Evolutionary conservation across 352 stramenopile genomes (phyloP), one percentile per base, ranked within the genome.

Genomic region (Pythium rishiriense): DNA sequence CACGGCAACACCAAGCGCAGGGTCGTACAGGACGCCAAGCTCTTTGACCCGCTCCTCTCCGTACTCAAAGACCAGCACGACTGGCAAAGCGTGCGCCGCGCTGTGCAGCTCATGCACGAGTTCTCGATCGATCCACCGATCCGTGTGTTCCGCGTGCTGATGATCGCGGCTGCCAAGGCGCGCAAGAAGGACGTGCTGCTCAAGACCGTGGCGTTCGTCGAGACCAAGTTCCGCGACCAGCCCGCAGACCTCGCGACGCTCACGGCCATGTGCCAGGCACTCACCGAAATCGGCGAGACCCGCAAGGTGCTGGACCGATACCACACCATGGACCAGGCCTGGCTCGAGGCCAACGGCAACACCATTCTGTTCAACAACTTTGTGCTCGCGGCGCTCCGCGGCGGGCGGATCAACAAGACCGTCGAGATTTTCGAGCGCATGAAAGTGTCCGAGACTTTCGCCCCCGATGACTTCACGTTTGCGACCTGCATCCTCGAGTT

Each of bases 31-130:
- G 42, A 61, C 10, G 19, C 42, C 19, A 29, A 22, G 73, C 57
- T 74, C 5, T 91, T 90, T 52, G 77, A 86, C 39, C 73, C 79
- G 41, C 47, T 93, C 50, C 52, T 93, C 39, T 74, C 72, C 9
- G 73, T 80, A 21, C 69, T 90, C 33, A 88, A 91, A 43, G 29
- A 60, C 5, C 74, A 84, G 47, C 66, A 76, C n/a, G 81, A 93
- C 72, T 91, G 80, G 79, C 72, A 79, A 22, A 76, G 61, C 42
- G 76, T 78, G 1, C 79, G 87, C 31, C 64, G 72, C 31, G 71
- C 69, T 10, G 79, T 93, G 46, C 69, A 82, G 37, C 79, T 90
- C 55, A 90, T 93, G 83, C 75, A 90, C 56, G 50, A 76, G 39
- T 59, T 87, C 25, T 55, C 72, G 17, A 57, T 90, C 21, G 39